Percentiles rank a stretch among this genome's conserved stretches.
Conservation (phyloP, 306 rosid species). For the Hippophae gyantsensis region DNA sequence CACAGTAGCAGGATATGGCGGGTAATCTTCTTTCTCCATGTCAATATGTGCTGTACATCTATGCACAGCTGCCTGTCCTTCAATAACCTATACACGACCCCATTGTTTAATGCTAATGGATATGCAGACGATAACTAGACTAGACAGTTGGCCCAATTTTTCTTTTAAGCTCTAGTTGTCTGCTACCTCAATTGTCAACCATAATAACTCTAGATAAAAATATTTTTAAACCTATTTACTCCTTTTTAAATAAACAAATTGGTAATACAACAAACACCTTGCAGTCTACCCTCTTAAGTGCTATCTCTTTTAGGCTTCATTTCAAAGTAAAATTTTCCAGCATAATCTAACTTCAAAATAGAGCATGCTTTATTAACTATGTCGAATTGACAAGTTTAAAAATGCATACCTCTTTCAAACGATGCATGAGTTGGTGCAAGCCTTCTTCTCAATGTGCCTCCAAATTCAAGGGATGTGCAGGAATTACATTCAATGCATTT, state of each 20-base stretch:
- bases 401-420: slow-evolving; percentile 46
- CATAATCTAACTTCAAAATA: background rate
- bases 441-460: slow-evolving; percentile 68
- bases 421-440: slow-evolving; percentile 38
- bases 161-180: no score
- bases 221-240: no score
- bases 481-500: slow-evolving; percentile 42
- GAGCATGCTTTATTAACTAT: background rate
- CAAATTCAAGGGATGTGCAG: slow-evolving; percentile 43
- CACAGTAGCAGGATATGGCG: slow-evolving; percentile 26
- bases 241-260: no score
- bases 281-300: background rate
- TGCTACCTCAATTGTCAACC: no score
- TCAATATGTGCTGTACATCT: slow-evolving; percentile 44
- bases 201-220: no score
- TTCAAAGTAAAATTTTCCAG: background rate
- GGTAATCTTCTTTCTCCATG: slow-evolving; percentile 21
- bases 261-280: background rate
- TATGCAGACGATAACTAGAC: no score
- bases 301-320: background rate
- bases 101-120: background rate
- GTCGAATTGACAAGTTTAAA: slow-evolving; percentile 9
- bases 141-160: no score
- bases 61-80: slow-evolving; percentile 58
- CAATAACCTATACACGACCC: slow-evolving; percentile 39